Base-by-base conservation (phyloP, 1,139 yeast genomes). In the Taiozyma sp. region DNA sequence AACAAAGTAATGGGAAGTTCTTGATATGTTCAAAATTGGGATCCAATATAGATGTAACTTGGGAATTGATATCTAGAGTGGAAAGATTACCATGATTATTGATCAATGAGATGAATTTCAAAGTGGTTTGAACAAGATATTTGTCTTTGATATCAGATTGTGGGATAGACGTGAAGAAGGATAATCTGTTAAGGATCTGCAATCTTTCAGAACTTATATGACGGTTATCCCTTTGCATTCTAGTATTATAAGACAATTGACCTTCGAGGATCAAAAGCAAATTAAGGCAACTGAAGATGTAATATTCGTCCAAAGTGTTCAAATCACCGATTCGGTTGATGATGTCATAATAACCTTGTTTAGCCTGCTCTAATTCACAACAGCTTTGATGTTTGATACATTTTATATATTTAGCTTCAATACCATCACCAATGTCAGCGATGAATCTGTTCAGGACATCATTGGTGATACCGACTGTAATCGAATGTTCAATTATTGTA, bases 1-100 rank as follows among this genome's bases (percentile, higher is more conserved):
- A 51, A 4, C 55, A 52, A 16, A 60, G 39, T 29, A 61, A 27
- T 4, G 65, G 63, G 27, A 42, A 54, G 13, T 46, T 46, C 40
- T 54, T 58, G 10, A 60, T 41, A 27, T 51, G 46, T 6, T 55
- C 54, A 40, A 55, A 58, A 36, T 57, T 50, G 5, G 46, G 19
- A 14, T 54, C 52, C 6, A 61, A 42, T 1, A 60, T 48, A 9
- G 44, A 8, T 4, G 56, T 47, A 6, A 58, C 47, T 16, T 50
- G 44, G 22, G 49, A 44, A 23, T 50, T 53, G 16, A 59, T 56
- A 10, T 56, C 54, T 8, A 59, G 40, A 2, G 45, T 52, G 1
- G 63, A 51, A 4, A 49, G 13, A 22, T 53, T 49, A 6, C 45
- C 27, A 39, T 52, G 48, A 39, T 58, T 59, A 47, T 48, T 56